These are phyloP conservation scores for Ogataea paradorogensis DNA, from an alignment of 805 yeast species.

Conservation along the genomic window DNA sequence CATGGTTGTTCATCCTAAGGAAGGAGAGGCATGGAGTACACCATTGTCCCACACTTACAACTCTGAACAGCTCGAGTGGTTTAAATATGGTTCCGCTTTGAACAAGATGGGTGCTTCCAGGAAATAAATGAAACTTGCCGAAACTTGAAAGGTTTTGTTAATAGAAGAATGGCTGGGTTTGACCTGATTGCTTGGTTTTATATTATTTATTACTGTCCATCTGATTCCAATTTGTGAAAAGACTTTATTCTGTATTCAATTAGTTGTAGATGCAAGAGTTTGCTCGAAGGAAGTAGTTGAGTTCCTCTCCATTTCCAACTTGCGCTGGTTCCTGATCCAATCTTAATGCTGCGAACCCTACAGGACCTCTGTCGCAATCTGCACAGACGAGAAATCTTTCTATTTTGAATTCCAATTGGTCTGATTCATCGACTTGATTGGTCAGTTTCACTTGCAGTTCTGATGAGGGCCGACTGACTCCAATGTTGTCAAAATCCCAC, in stretches of 20 bases:
- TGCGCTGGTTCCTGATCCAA: background rate
- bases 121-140: conserved; percentile 16
- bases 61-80: conserved; percentile 96
- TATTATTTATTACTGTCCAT: conserved; percentile 8
- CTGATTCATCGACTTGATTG: conserved; percentile 1
- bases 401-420: conserved; percentile 32
- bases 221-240: conserved; percentile 12
- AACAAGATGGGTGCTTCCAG: conserved; percentile 64
- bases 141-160: conserved; percentile 8
- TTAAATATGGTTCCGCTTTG: conserved; percentile 98
- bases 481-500: conserved; percentile 80
- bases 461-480: conserved; percentile 51
- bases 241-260: conserved; percentile 9
- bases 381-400: conserved; percentile 63
- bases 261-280: conserved; percentile 15
- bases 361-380: conserved; percentile 75
- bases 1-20: conserved; percentile 68
- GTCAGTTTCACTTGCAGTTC: conserved; percentile 10
- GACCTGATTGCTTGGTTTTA: background rate
- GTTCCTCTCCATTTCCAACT: background rate
- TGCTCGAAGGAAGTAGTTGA: conserved; percentile 16
- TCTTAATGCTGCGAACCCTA: conserved; percentile 57
- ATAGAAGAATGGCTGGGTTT: conserved; percentile 14
- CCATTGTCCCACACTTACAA: conserved; percentile 96
- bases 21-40: conserved; percentile 85